Evolutionary conservation across 495 filamentous ascomycete genomes (phyloP).

Genomic region (Hyaloscypha variabilis): DNA sequence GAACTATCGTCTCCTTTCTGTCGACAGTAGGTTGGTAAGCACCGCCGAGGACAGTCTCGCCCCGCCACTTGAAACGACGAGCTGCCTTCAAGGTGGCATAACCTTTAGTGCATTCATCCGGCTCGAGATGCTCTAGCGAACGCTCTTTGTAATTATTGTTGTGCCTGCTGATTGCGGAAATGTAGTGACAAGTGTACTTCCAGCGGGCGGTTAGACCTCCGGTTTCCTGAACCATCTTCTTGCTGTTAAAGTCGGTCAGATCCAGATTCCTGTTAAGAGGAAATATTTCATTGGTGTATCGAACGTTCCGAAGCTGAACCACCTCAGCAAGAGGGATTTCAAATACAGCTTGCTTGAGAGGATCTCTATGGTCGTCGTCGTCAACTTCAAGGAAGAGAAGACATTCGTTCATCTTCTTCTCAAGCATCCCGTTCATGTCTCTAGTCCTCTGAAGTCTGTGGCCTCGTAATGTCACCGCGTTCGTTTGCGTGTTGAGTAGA

Average conservation of each 20-base stretch:
- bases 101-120: slow-evolving; percentile 26
- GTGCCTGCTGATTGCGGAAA: slow-evolving; percentile 28
- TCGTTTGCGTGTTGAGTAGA: slow-evolving; percentile 31
- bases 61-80: slow-evolving; percentile 35
- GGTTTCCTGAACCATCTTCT: slow-evolving; percentile 30
- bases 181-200: slow-evolving; percentile 36
- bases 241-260: slow-evolving; percentile 23
- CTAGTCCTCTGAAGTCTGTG: slow-evolving; percentile 40
- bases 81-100: slow-evolving; percentile 23
- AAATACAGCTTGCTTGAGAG: slow-evolving; percentile 46
- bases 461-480: slow-evolving; percentile 42
- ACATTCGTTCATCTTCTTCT: slow-evolving; percentile 54
- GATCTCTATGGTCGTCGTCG: slow-evolving; percentile 40
- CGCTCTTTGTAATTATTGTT: slow-evolving; percentile 32
- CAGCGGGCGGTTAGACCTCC: slow-evolving; percentile 36
- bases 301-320: slow-evolving; percentile 41
- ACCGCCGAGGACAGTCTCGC: slow-evolving; percentile 36
- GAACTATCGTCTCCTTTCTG: not conserved
- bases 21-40: slow-evolving; percentile 19
- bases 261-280: slow-evolving; percentile 20
- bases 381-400: slow-evolving; percentile 51
- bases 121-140: slow-evolving; percentile 27
- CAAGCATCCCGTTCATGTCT: slow-evolving; percentile 42
- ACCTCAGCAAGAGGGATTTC: slow-evolving; percentile 42
- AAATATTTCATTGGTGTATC: slow-evolving; percentile 56